Conservation (phyloP, 2,329 filamentous ascomycete genomes). For the Botrytis fabae region DNA sequence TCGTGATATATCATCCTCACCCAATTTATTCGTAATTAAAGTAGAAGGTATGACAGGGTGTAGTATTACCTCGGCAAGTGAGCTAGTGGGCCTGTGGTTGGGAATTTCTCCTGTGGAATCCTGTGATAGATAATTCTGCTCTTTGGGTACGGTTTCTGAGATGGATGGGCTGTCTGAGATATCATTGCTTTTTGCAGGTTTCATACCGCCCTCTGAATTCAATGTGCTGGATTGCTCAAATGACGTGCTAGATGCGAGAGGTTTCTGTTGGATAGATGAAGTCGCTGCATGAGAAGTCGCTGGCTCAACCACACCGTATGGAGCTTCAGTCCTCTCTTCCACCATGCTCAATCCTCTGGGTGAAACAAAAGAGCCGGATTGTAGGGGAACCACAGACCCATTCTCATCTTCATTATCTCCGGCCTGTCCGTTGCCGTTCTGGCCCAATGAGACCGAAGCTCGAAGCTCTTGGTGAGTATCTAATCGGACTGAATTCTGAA, state of each 20-base stretch:
- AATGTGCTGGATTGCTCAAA: neutral
- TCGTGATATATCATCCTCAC: neutral
- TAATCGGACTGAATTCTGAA: neutral
- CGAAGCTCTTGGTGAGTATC: neutral
- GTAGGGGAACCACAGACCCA: neutral
- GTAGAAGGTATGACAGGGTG: neutral
- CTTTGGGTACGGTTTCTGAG: neutral
- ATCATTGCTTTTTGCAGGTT: neutral
- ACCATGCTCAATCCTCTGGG: neutral
- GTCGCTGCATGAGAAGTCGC: neutral
- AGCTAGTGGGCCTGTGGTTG: neutral
- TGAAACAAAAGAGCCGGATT: neutral
- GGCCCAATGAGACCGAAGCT: neutral
- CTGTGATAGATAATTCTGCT: neutral
- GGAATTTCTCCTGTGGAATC: conserved; percentile 2
- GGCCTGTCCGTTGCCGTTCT: neutral
- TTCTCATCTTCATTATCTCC: neutral
- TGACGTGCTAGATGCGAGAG: neutral
- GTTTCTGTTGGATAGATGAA: neutral
- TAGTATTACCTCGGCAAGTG: conserved; percentile 8
- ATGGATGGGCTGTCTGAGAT: neutral
- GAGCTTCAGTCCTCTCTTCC: neutral
- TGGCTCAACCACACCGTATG: neutral
- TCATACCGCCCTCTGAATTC: no score
- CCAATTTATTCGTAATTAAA: neutral